These are phyloP conservation scores for Rhynchosporium agropyri DNA, from an alignment of 2,329 filamentous ascomycete species.

Conservation along the genomic window DNA sequence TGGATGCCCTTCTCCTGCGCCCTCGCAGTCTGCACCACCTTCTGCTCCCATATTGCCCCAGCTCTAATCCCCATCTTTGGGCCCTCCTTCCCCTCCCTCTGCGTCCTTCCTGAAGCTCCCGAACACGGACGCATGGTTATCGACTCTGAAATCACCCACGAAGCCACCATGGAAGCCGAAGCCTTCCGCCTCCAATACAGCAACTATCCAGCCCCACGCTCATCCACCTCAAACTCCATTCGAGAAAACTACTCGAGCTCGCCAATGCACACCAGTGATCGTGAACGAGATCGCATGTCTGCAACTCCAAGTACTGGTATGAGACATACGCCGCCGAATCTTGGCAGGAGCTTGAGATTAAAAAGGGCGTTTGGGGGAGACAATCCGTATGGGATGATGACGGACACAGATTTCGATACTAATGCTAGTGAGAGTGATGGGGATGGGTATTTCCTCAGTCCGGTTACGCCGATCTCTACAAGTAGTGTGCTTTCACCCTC, in stretches of 20 bases:
- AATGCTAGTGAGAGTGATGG: slow-evolving; percentile 34
- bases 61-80: slow-evolving; percentile 92
- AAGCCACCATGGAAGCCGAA: slow-evolving; percentile 55
- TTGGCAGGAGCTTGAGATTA: slow-evolving; percentile 37
- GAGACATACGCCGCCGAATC: slow-evolving; percentile 28
- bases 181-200: slow-evolving; percentile 44
- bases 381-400: slow-evolving; percentile 45
- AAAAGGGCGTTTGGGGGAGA: slow-evolving; percentile 44
- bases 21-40: slow-evolving; percentile 83
- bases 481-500: slow-evolving; percentile 6
- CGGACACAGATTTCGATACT: slow-evolving; percentile 47
- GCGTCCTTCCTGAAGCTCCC: slow-evolving; percentile 64
- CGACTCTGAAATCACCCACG: slow-evolving; percentile 54
- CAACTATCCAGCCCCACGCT: slow-evolving; percentile 25
- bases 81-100: slow-evolving; percentile 73
- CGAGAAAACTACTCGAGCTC: slow-evolving; percentile 36
- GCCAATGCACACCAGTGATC: slow-evolving; percentile 38
- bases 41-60: slow-evolving; percentile 82
- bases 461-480: slow-evolving; percentile 31
- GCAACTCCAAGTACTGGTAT: slow-evolving; percentile 14
- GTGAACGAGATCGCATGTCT: not conserved
- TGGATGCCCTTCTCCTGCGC: slow-evolving; percentile 95
- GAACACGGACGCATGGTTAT: slow-evolving; percentile 70
- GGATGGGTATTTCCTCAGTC: slow-evolving; percentile 37
- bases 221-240: slow-evolving; percentile 29